Conservation (phyloP, 768 basidiomycete species). For the Kwoniella mangroviensis region DNA sequence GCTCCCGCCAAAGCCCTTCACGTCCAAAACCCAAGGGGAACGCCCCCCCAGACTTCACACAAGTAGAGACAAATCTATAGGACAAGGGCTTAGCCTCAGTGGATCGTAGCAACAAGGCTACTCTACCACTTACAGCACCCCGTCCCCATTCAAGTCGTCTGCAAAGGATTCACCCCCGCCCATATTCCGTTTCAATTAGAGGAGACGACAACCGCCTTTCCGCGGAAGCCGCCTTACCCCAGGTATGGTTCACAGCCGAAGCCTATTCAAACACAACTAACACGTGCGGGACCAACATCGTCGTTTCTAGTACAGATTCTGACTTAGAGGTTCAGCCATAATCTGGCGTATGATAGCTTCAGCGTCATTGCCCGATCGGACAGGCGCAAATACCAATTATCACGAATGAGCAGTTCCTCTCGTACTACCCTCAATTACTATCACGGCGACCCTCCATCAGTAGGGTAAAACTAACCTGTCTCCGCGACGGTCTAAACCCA, state of each 20-base stretch:
- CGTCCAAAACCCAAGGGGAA: not conserved
- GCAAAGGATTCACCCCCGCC: constrained; percentile 72
- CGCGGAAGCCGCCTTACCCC: constrained; percentile 62
- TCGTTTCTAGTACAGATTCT: constrained; percentile 78
- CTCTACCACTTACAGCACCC: constrained; percentile 76
- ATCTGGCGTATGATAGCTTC: constrained; percentile 82
- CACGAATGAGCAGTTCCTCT: constrained; percentile 79
- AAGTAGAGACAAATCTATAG: constrained; percentile 66
- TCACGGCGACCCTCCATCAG: constrained; percentile 75
- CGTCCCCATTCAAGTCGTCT: constrained; percentile 74
- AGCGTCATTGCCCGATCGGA: constrained; percentile 75
- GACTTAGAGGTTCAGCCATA: constrained; percentile 84
- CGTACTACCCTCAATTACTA: constrained; percentile 80
- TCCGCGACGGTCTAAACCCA: constrained; percentile 61
- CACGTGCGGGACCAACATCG: constrained; percentile 71
- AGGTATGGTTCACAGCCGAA: constrained; percentile 71
- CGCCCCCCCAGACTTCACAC: constrained; percentile 16
- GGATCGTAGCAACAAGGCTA: constrained; percentile 78
- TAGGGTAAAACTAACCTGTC: constrained; percentile 86
- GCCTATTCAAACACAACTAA: constrained; percentile 70
- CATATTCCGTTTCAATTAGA: constrained; percentile 68
- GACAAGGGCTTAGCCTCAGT: constrained; percentile 76
- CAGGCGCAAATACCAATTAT: constrained; percentile 79
- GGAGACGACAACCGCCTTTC: constrained; percentile 63
- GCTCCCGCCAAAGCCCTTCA: not conserved